Conservation (phyloP, 108 stramenopile genomes). For the Epithemia pelagica region DNA sequence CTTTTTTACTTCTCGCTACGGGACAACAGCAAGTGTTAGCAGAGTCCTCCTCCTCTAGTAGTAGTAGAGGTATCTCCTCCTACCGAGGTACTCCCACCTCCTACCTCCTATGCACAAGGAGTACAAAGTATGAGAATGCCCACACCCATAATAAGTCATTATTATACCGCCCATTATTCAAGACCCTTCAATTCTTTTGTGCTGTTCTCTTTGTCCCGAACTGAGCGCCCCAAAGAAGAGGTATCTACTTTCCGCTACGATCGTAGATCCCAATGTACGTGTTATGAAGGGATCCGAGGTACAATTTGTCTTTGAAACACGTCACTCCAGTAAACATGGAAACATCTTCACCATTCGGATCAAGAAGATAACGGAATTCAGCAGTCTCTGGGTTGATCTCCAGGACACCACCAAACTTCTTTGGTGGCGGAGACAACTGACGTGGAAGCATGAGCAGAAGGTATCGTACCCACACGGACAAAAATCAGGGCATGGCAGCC, state of each 20-base stretch:
- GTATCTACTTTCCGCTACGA: slow-evolving; percentile 1
- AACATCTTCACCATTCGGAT: slow-evolving; percentile 55
- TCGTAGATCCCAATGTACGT: slow-evolving; percentile 55
- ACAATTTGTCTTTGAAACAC: slow-evolving; percentile 40
- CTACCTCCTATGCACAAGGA: too few species aligned
- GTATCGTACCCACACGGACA: slow-evolving; percentile 23
- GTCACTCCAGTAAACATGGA: slow-evolving; percentile 52
- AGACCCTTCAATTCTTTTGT: neutral
- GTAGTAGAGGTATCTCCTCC: too few species aligned
- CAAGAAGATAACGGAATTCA: slow-evolving; percentile 30
- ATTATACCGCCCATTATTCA: neutral
- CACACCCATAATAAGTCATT: neutral
- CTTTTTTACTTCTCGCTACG: too few species aligned
- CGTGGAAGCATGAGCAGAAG: slow-evolving; percentile 48
- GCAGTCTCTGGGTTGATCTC: slow-evolving; percentile 32
- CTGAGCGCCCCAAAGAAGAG: neutral
- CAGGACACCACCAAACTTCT: slow-evolving; percentile 38
- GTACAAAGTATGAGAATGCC: too few species aligned
- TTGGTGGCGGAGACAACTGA: slow-evolving; percentile 16
- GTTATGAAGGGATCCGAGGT: slow-evolving; percentile 63
- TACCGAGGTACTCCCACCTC: too few species aligned
- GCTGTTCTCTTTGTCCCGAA: neutral
- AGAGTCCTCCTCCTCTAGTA: too few species aligned
- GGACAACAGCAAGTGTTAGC: too few species aligned
- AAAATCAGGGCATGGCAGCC: slow-evolving; percentile 24